Percentiles rank a stretch among this genome's conserved stretches.
phyloP scores from a whole-genome alignment of 805 yeast genomes.

The Ogataea trehaloabstinens region DNA sequence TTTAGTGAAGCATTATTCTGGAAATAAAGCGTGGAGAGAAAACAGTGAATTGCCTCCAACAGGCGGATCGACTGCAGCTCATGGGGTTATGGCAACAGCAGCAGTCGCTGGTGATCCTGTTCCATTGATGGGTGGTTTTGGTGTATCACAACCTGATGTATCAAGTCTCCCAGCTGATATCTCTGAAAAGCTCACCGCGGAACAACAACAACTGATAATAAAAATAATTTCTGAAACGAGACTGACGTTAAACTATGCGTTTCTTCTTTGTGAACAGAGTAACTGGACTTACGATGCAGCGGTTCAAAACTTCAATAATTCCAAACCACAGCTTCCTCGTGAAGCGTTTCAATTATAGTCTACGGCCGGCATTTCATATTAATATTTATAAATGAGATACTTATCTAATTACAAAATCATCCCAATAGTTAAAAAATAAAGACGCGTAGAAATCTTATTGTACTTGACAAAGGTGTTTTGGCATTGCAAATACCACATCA shows the following conservation, averaged over 20 bases:
- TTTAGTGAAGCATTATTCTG: slow-evolving; percentile 59
- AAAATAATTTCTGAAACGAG: slow-evolving; percentile 71
- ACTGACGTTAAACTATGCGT: slow-evolving; percentile 73
- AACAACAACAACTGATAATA: slow-evolving; percentile 63
- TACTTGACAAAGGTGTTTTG: too few relatives aligned
- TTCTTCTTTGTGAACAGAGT: slow-evolving; percentile 85
- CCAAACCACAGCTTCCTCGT: slow-evolving; percentile 52
- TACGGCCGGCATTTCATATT: too few relatives aligned
- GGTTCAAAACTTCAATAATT: slow-evolving; percentile 64
- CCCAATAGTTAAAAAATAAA: too few relatives aligned
- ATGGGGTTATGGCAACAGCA: too few relatives aligned
- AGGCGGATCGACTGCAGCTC: not conserved
- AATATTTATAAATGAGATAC: too few relatives aligned
- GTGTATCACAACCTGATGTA: not conserved
- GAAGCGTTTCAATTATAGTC: slow-evolving; percentile 42
- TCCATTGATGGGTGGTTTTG: not conserved
- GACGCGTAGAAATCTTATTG: too few relatives aligned
- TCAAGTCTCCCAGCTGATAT: slow-evolving; percentile 52
- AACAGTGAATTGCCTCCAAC: not conserved
- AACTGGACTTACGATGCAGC: slow-evolving; percentile 77
- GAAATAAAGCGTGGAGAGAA: slow-evolving; percentile 54
- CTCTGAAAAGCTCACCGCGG: slow-evolving; percentile 45
- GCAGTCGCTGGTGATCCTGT: slow-evolving; percentile 15
- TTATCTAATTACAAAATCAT: too few relatives aligned
- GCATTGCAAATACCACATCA: too few relatives aligned